phyloP scores from a whole-genome alignment of 768 basidiomycete genomes.

The Phylloporus sp. region DNA sequence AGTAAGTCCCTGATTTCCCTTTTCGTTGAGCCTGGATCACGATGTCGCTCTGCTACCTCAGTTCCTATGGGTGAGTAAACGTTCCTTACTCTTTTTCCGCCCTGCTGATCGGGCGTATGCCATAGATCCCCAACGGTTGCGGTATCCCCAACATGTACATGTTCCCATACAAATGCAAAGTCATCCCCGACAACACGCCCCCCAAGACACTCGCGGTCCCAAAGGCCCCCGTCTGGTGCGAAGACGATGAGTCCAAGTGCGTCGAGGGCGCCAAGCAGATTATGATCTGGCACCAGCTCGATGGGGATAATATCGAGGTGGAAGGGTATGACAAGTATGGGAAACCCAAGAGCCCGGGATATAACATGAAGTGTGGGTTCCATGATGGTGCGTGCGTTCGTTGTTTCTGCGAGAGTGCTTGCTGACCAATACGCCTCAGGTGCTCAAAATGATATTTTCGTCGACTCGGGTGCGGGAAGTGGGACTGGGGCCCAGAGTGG shows the following conservation, averaged over 20 bases:
- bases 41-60: neutral
- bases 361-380: slow-evolving; percentile 16
- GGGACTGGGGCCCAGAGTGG: too few relatives aligned
- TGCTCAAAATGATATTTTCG: slow-evolving; percentile 17
- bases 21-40: neutral
- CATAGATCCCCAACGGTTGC: slow-evolving; percentile 6
- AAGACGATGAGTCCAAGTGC: slow-evolving; percentile 1
- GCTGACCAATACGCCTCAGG: slow-evolving; percentile 6
- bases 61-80: slow-evolving; percentile 8
- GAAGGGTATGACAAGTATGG: slow-evolving; percentile 2
- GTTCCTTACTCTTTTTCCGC: neutral
- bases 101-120: neutral
- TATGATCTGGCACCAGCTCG: neutral
- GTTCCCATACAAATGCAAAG: neutral
- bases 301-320: slow-evolving; percentile 7
- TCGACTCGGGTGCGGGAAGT: neutral
- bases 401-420: neutral
- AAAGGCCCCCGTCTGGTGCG: slow-evolving; percentile 1
- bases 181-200: neutral
- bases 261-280: slow-evolving; percentile 9
- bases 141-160: slow-evolving; percentile 10
- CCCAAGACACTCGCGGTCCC: slow-evolving; percentile 8
- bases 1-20: slow-evolving; percentile 5
- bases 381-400: neutral
- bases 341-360: neutral